A percentile compares a stretch with the other conserved stretches of the same genome.
phyloP scores from a whole-genome alignment of 75 land plant genomes.

The Pinus albicaulis region DNA sequence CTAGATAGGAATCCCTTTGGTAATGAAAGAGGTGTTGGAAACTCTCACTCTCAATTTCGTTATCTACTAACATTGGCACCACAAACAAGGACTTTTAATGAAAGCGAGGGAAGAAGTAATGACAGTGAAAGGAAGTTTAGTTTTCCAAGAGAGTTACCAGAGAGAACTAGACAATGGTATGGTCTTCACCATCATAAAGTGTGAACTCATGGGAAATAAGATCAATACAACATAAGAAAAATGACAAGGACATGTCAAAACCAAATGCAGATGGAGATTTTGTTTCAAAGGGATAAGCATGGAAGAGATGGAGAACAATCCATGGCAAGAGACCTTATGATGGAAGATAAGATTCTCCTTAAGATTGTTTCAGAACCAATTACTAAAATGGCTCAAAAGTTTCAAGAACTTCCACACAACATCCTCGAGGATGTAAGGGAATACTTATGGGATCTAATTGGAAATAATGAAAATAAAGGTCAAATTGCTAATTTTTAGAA shows the following conservation, averaged over 20 bases:
- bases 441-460: conserved; percentile 49
- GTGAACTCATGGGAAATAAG: conserved; percentile 30
- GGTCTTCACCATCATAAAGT: conserved; percentile 46
- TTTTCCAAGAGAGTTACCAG: conserved; percentile 61
- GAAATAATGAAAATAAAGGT: conserved; percentile 53
- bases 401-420: conserved; percentile 73
- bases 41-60: conserved; percentile 20
- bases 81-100: conserved; percentile 11
- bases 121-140: conserved; percentile 20
- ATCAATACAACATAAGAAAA: conserved; percentile 15
- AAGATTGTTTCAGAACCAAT: conserved; percentile 81
- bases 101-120: conserved; percentile 16
- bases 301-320: conserved; percentile 24
- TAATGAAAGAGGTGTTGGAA: conserved; percentile 14
- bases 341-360: conserved; percentile 45
- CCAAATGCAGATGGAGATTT: conserved; percentile 1
- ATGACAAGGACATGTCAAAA: conserved; percentile 19
- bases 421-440: conserved; percentile 60
- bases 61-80: conserved; percentile 9
- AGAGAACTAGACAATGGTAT: conserved; percentile 34
- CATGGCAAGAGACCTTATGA: conserved; percentile 10
- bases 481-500: conserved; percentile 64
- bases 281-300: conserved; percentile 9
- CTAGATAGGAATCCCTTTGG: conserved; percentile 9
- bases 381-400: conserved; percentile 68